Percentiles rank a stretch among this genome's conserved stretches.
phyloP scores from a whole-genome alignment of 2,329 filamentous ascomycete species.

The Cercospora sesami region DNA sequence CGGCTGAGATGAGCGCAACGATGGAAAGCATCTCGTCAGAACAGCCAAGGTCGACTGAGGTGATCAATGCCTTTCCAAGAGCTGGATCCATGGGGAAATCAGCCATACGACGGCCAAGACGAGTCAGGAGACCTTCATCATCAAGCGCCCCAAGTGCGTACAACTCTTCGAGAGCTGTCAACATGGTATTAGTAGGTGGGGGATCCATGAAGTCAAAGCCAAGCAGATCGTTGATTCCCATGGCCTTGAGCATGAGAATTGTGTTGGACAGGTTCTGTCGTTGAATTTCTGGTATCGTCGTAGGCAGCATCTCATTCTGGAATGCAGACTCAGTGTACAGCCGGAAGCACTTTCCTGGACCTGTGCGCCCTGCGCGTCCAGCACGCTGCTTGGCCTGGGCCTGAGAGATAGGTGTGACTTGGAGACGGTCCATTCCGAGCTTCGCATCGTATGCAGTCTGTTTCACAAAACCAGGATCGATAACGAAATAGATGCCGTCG shows the following conservation, averaged over 20 bases:
- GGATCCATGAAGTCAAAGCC: conserved; percentile 99
- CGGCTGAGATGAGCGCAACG: conserved; percentile 82
- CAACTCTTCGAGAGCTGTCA: conserved; percentile 90
- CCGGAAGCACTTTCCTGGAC: conserved; percentile 92
- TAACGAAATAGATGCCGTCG: conserved; percentile 94
- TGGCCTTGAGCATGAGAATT: conserved; percentile 96
- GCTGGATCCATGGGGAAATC: conserved; percentile 98
- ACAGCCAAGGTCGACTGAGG: conserved; percentile 81
- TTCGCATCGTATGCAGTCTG: conserved; percentile 97
- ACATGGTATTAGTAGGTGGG: conserved; percentile 94
- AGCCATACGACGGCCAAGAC: conserved; percentile 93
- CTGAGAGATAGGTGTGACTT: conserved; percentile 94
- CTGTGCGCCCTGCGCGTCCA: conserved; percentile 88
- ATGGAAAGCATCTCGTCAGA: conserved; percentile 93
- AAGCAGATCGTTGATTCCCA: conserved; percentile 97
- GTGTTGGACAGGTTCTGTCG: conserved; percentile 88
- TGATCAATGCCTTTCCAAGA: conserved; percentile 85
- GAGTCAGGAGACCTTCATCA: conserved; percentile 89
- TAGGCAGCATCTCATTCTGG: conserved; percentile 95
- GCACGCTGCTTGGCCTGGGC: conserved; percentile 94
- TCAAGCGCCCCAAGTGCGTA: conserved; percentile 90
- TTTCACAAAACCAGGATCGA: conserved; percentile 97
- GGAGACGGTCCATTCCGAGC: conserved; percentile 93
- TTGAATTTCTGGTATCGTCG: conserved; percentile 94
- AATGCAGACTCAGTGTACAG: conserved; percentile 94